Conservation (phyloP, 192 early-diverging fungal genomes). For the Phlyctochytrium bullatum region DNA sequence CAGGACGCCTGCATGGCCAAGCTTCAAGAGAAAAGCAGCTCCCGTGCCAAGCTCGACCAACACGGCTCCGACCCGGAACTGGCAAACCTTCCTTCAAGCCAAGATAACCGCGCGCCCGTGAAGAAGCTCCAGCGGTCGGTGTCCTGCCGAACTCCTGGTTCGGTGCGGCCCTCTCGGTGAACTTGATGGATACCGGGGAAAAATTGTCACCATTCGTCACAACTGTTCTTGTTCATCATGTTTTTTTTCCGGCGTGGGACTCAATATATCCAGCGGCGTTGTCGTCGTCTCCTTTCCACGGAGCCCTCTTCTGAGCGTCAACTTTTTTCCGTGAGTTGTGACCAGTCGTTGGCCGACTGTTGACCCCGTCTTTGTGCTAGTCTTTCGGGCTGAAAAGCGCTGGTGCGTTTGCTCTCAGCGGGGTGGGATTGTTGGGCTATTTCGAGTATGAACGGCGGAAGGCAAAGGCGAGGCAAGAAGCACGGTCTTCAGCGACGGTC, state of each 20-base stretch:
- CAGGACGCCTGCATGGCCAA: constrained; percentile 11
- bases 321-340: neutral
- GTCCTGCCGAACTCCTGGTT: constrained; percentile 15
- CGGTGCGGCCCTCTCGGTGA: constrained; percentile 5
- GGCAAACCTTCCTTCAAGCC: neutral
- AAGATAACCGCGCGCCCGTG: too few relatives aligned
- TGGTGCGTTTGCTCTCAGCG: constrained; percentile 25
- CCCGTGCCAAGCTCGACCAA: constrained; percentile 10
- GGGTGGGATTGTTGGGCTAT: constrained; percentile 35
- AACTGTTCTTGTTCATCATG: too few relatives aligned
- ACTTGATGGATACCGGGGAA: too few relatives aligned
- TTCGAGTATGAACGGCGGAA: constrained; percentile 39
- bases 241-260: too few relatives aligned
- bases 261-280: too few relatives aligned
- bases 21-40: constrained; percentile 9
- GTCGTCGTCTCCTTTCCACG: too few relatives aligned
- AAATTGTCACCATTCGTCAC: too few relatives aligned
- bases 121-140: constrained; percentile 6
- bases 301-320: neutral
- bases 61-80: constrained; percentile 19
- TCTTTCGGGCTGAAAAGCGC: constrained; percentile 32
- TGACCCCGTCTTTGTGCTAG: neutral
- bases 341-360: neutral
- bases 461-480: constrained; percentile 21
- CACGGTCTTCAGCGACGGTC: constrained; percentile 1